These are phyloP conservation scores for Kwoniella sp. DNA, from an alignment of 768 basidiomycete genomes.

Conservation along the genomic window DNA sequence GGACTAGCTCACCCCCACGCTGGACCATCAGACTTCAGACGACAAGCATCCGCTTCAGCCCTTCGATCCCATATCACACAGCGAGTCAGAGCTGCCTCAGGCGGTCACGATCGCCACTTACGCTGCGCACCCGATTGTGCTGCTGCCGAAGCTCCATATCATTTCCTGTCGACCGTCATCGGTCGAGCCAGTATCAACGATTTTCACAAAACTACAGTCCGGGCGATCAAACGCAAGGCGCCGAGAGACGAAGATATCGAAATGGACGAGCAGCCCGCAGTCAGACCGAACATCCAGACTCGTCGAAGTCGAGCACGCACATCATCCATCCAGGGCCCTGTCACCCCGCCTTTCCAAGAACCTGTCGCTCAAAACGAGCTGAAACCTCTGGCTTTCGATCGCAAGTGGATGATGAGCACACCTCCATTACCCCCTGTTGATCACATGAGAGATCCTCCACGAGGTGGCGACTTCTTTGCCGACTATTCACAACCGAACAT, in stretches of 20 bases:
- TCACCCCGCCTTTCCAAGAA: background rate
- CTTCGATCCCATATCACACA: conserved; percentile 4
- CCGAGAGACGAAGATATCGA: conserved; percentile 7
- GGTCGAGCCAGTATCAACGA: conserved; percentile 30
- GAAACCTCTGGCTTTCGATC: conserved; percentile 21
- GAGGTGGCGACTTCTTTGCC: conserved; percentile 16
- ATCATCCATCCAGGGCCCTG: conserved; percentile 1
- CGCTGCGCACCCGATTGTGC: conserved; percentile 33
- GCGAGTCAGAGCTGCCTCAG: background rate
- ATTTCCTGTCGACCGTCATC: conserved; percentile 23
- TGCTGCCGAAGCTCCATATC: conserved; percentile 29
- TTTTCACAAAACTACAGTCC: conserved; percentile 4
- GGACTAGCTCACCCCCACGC: conserved; percentile 8
- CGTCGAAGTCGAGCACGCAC: conserved; percentile 15
- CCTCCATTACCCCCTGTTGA: conserved; percentile 22
- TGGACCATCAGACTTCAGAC: conserved; percentile 7
- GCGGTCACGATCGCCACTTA: conserved; percentile 11
- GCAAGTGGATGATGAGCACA: conserved; percentile 9
- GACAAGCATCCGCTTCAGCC: conserved; percentile 1
- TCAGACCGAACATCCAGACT: conserved; percentile 24
- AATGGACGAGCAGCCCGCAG: conserved; percentile 10
- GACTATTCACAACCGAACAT: background rate
- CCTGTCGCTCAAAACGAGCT: background rate
- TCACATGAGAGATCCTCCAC: conserved; percentile 8
- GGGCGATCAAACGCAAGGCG: conserved; percentile 8